A percentile compares a stretch with the other conserved stretches of the same genome.
Evolutionary conservation across 1,139 yeast genomes (phyloP).

Genomic region (Hanseniaspora uvarum): DNA sequence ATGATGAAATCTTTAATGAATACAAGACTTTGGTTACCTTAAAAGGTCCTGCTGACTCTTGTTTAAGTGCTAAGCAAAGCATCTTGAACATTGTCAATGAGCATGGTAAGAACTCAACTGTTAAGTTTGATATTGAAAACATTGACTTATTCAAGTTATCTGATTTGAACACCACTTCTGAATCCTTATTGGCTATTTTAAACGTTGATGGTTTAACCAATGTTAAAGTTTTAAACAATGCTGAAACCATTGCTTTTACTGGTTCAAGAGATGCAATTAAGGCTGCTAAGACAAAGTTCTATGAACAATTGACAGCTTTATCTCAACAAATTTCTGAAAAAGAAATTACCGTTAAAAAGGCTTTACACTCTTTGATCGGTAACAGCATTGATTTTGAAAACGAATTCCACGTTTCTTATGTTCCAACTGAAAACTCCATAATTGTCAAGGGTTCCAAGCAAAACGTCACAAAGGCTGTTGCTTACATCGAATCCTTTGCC

Average conservation of each 20-base stretch:
- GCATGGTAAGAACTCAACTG: slow-evolving; percentile 51
- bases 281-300: slow-evolving; percentile 37
- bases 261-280: slow-evolving; percentile 59
- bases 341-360: slow-evolving; percentile 39
- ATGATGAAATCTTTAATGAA: slow-evolving; percentile 40
- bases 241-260: slow-evolving; percentile 34
- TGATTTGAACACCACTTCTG: slow-evolving; percentile 23
- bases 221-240: slow-evolving; percentile 12
- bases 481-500: slow-evolving; percentile 43
- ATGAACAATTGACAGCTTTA: slow-evolving; percentile 38
- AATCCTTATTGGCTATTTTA: slow-evolving; percentile 25
- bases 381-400: slow-evolving; percentile 37
- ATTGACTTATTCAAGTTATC: slow-evolving; percentile 44
- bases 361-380: slow-evolving; percentile 43
- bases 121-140: slow-evolving; percentile 39
- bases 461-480: slow-evolving; percentile 52
- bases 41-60: slow-evolving; percentile 81
- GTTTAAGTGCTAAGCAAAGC: slow-evolving; percentile 58
- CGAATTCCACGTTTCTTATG: slow-evolving; percentile 53
- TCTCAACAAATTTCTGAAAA: slow-evolving; percentile 36
- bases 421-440: slow-evolving; percentile 44
- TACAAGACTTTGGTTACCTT: slow-evolving; percentile 51
- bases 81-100: slow-evolving; percentile 68
- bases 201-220: slow-evolving; percentile 20
- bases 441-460: slow-evolving; percentile 55